phyloP scores from a whole-genome alignment of 2,329 filamentous ascomycete genomes.

The Orbilia blumenaviensis region DNA sequence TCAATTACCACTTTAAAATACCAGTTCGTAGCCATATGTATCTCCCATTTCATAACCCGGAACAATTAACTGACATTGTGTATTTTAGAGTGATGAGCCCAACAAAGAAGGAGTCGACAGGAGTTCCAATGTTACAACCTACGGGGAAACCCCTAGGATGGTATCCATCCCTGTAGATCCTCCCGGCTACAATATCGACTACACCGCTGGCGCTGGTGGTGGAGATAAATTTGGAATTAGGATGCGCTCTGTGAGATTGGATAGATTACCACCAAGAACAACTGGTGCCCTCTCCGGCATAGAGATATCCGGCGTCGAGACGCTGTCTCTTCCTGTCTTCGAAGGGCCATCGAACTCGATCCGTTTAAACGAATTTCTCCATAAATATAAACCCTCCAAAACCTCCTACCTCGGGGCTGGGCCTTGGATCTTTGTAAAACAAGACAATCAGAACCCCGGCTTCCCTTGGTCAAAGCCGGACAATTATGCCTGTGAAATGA shows the following conservation, averaged over 20 bases:
- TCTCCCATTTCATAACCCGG: background rate
- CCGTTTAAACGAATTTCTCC: constrained; percentile 28
- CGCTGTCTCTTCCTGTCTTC: constrained; percentile 2
- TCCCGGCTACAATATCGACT: background rate
- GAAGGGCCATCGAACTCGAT: constrained; percentile 26
- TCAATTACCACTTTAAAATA: background rate
- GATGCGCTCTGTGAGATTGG: background rate
- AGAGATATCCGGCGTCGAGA: background rate
- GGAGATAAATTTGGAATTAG: background rate
- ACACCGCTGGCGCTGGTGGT: background rate
- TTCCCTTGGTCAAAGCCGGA: background rate
- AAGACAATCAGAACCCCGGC: constrained; percentile 1
- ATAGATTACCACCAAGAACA: background rate
- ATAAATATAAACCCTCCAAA: constrained; percentile 7
- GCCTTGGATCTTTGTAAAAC: constrained; percentile 19
- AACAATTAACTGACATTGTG: background rate
- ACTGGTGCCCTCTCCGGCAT: background rate
- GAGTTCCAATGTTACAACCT: background rate
- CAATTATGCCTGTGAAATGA: background rate
- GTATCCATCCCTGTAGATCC: background rate
- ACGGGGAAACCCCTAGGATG: background rate
- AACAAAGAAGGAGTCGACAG: background rate
- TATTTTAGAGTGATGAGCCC: background rate
- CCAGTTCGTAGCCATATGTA: background rate
- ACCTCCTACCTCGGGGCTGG: background rate